Conservation (phyloP, 1,284 basidiomycete genomes). For the Salmacisia buchloeana region DNA sequence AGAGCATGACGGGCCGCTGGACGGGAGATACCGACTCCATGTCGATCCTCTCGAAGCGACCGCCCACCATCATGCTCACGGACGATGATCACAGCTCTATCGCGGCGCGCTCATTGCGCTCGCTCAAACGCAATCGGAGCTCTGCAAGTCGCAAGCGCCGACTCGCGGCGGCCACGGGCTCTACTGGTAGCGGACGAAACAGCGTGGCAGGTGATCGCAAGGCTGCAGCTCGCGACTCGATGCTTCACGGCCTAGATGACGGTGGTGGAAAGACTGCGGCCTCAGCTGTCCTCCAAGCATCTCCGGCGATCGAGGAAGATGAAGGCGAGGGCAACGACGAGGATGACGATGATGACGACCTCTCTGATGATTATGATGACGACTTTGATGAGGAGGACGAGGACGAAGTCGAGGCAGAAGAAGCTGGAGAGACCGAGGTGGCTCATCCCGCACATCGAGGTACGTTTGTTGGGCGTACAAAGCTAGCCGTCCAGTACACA, state of each 20-base stretch:
- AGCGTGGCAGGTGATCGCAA: not conserved
- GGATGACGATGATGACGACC: slow-evolving; percentile 52
- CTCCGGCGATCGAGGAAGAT: not conserved
- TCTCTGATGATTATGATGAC: slow-evolving; percentile 38
- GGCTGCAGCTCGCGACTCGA: not conserved
- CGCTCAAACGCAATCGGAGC: slow-evolving; percentile 5
- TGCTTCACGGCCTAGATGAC: not conserved
- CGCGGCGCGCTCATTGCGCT: slow-evolving; percentile 32
- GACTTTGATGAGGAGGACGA: slow-evolving; percentile 39
- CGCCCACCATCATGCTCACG: slow-evolving; percentile 19
- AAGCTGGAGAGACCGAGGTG: slow-evolving; percentile 31
- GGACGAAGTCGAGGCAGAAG: slow-evolving; percentile 34
- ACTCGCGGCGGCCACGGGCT: not conserved
- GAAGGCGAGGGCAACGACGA: slow-evolving; percentile 66
- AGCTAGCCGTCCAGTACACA: slow-evolving; percentile 40
- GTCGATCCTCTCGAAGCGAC: slow-evolving; percentile 23
- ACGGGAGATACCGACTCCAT: slow-evolving; percentile 4
- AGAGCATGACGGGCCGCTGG: slow-evolving; percentile 1
- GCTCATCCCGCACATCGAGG: slow-evolving; percentile 13
- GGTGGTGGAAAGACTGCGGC: not conserved
- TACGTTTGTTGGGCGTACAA: slow-evolving; percentile 50
- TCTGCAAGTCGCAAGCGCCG: not conserved
- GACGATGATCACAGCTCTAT: slow-evolving; percentile 9
- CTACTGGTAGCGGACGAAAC: not conserved
- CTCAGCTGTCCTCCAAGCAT: not conserved